These are phyloP conservation scores for Sporisorium scitamineum DNA, from an alignment of 1,284 basidiomycete species.

Conservation along the genomic window DNA sequence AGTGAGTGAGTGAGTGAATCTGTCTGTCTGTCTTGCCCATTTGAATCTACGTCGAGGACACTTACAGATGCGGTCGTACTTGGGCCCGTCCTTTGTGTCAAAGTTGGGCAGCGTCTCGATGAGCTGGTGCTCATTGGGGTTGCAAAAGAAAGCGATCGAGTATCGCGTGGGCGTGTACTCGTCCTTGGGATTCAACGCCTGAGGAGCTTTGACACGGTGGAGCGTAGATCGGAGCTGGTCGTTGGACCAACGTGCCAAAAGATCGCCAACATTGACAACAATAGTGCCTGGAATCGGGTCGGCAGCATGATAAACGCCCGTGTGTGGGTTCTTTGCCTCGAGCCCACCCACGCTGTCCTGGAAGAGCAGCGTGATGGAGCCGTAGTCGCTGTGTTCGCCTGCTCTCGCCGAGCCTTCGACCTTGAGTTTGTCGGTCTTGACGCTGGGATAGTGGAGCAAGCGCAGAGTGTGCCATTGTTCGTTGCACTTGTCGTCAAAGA, in stretches of 20 bases:
- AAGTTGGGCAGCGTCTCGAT: constrained; percentile 78
- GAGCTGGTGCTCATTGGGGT: constrained; percentile 79
- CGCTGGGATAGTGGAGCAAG: constrained; percentile 27
- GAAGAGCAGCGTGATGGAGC: constrained; percentile 28
- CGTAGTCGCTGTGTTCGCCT: constrained; percentile 34
- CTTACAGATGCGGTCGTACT: constrained; percentile 71
- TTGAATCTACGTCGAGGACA: background rate
- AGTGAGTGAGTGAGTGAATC: background rate
- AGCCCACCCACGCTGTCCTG: constrained; percentile 27
- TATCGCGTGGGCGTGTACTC: constrained; percentile 77
- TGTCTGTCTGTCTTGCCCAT: no score
- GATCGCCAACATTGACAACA: constrained; percentile 29
- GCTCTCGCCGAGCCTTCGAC: constrained; percentile 22
- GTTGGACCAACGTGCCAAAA: constrained; percentile 29
- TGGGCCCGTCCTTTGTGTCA: constrained; percentile 58
- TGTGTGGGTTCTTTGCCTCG: constrained; percentile 31
- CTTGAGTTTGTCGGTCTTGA: constrained; percentile 25
- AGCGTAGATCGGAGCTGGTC: constrained; percentile 22
- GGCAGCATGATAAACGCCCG: constrained; percentile 23
- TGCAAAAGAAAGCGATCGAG: constrained; percentile 88
- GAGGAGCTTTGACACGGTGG: constrained; percentile 27
- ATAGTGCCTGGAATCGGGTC: constrained; percentile 27
- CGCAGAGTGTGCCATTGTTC: constrained; percentile 27
- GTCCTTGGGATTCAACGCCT: constrained; percentile 11
- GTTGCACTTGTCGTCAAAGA: constrained; percentile 32